phyloP scores from a whole-genome alignment of 2,329 filamentous ascomycete genomes.

The Phialophora macrospora region DNA sequence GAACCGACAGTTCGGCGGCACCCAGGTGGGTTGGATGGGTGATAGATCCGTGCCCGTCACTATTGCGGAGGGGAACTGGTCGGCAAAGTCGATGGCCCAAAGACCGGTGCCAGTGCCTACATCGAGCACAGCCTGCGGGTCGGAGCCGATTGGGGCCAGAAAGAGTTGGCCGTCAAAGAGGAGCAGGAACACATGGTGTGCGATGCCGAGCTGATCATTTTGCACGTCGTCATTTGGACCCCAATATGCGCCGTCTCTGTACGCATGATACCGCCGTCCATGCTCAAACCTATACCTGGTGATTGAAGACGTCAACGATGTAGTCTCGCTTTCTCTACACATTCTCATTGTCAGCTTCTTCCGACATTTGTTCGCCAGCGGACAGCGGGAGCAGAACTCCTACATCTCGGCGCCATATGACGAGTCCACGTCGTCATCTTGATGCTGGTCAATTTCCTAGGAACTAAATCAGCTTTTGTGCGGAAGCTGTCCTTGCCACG shows the following conservation, averaged over 20 bases:
- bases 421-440: too few relatives aligned
- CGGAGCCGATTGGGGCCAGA: not conserved
- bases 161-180: conserved; percentile 3
- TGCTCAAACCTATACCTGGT: conserved; percentile 42
- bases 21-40: conserved; percentile 35
- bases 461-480: too few relatives aligned
- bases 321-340: too few relatives aligned
- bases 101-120: conserved; percentile 32
- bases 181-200: conserved; percentile 43
- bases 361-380: too few relatives aligned
- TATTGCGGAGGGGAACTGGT: conserved; percentile 37
- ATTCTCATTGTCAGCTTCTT: too few relatives aligned
- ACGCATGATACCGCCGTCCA: conserved; percentile 46
- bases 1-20: conserved; percentile 44
- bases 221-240: conserved; percentile 52
- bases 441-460: too few relatives aligned
- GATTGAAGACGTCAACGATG: conserved; percentile 20
- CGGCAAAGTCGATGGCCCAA: conserved; percentile 37
- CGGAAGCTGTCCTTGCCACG: too few relatives aligned
- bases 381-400: too few relatives aligned
- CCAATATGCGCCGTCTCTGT: conserved; percentile 47
- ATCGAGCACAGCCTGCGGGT: conserved; percentile 25
- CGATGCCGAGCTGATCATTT: conserved; percentile 49
- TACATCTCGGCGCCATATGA: too few relatives aligned
- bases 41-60: conserved; percentile 37